Evolutionary conservation across 1,139 yeast genomes (phyloP).

Genomic region (Protomyces inundatus): DNA sequence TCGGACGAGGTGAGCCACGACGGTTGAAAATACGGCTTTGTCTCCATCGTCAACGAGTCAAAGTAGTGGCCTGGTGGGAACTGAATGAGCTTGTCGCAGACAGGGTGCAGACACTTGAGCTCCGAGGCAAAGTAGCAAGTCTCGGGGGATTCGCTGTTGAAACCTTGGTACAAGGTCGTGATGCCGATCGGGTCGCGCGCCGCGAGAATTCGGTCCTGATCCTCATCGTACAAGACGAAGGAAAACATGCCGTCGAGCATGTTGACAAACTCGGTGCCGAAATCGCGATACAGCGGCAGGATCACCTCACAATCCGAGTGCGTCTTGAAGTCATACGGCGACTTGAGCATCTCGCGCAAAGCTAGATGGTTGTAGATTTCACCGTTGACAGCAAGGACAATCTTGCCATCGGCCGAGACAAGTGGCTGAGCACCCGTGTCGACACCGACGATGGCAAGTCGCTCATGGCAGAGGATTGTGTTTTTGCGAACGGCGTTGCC

Average conservation of each 20-base stretch:
- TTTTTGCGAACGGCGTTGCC: constrained; percentile 76
- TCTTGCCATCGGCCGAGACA: constrained; percentile 67
- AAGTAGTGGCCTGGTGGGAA: constrained; percentile 99
- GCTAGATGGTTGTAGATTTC: constrained; percentile 96
- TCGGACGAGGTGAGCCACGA: constrained; percentile 82
- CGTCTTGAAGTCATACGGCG: constrained; percentile 72
- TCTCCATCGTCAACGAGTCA: constrained; percentile 80
- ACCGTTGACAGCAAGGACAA: constrained; percentile 84
- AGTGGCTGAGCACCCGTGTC: constrained; percentile 95
- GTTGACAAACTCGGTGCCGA: constrained; percentile 85
- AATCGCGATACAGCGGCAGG: constrained; percentile 82
- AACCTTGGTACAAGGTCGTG: constrained; percentile 93
- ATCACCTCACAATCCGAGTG: constrained; percentile 95
- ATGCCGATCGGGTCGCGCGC: constrained; percentile 98
- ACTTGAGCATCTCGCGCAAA: constrained; percentile 62
- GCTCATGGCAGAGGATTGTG: constrained; percentile 44
- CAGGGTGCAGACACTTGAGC: constrained; percentile 85
- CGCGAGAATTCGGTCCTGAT: constrained; percentile 81
- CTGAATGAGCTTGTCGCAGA: constrained; percentile 84
- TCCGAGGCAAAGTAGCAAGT: constrained; percentile 89
- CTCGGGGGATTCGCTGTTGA: constrained; percentile 61
- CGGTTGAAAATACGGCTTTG: constrained; percentile 85
- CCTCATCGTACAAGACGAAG: constrained; percentile 79
- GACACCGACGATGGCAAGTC: constrained; percentile 67
- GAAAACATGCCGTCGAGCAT: constrained; percentile 97